Conservation (phyloP, 2,329 filamentous ascomycete genomes). For the Stachybotrys elegans region DNA sequence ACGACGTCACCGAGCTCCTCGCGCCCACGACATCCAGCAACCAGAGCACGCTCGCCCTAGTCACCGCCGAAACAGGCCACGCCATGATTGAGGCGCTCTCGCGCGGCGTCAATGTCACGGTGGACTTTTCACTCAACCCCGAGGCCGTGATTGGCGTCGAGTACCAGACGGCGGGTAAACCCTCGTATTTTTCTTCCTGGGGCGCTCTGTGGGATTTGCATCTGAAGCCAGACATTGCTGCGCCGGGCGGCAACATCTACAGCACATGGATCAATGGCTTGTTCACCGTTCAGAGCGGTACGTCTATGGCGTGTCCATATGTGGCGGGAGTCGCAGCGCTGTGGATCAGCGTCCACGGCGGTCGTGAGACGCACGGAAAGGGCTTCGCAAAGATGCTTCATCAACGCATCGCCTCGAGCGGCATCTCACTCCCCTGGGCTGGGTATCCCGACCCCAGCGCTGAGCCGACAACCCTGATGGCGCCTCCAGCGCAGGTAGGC, state of each 20-base stretch:
- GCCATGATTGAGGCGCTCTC: constrained; percentile 19
- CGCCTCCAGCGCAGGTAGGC: constrained; percentile 33
- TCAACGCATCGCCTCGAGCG: constrained; percentile 26
- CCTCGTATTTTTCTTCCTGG: constrained; percentile 31
- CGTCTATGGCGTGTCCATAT: constrained; percentile 43
- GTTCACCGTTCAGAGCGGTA: constrained; percentile 36
- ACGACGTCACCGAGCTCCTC: constrained; percentile 12
- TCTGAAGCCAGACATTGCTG: constrained; percentile 37
- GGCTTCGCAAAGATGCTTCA: constrained; percentile 20
- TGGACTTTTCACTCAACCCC: constrained; percentile 14
- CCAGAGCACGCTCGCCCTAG: constrained; percentile 12
- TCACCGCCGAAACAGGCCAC: constrained; percentile 11
- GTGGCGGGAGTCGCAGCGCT: constrained; percentile 36
- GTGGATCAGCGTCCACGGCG: constrained; percentile 25
- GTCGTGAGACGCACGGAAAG: constrained; percentile 22
- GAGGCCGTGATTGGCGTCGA: background rate
- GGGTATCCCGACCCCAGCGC: constrained; percentile 6
- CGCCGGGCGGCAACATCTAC: constrained; percentile 33
- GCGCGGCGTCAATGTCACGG: constrained; percentile 20
- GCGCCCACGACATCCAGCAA: constrained; percentile 9
- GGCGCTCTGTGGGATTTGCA: constrained; percentile 36
- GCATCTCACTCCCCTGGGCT: constrained; percentile 16
- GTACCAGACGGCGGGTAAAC: background rate
- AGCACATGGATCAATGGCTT: constrained; percentile 31
- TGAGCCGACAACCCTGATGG: constrained; percentile 13